Base-by-base conservation (phyloP, 331 rosid species). In the Cydonia oblonga region DNA sequence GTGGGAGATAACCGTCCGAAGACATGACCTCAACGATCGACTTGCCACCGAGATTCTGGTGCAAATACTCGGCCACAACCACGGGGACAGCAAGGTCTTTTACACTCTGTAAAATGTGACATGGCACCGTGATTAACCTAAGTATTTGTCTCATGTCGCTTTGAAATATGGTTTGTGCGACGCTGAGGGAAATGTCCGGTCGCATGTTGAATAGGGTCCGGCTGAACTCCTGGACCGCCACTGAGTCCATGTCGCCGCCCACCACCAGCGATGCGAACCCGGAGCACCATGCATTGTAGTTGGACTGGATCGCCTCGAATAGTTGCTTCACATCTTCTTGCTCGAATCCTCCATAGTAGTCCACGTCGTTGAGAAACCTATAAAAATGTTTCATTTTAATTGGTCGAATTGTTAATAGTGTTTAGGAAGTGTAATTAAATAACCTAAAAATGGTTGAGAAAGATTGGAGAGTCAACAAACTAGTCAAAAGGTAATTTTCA, bases 191-290 rank as follows among this genome's bases (percentile, higher is more conserved):
- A 74, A 92, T 92, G 84, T 92, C 97, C 0, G 96, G 97, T 24
- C 97, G 59, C 92, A 92, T 92, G 77, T 92, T 92, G 89, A 92
- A 92, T 16, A 92, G 73, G 26, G 97, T 92, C 40, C 97, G 79
- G 52, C 97, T 92, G 26, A 92, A 92, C 72, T 92, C 97, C 42
- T 92, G 97, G 23, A 92, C 89, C 9, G 92, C 92, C 54, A 85
- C 87, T 2, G 93, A 92, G 0, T 89, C 97, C 96, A 92, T 77
- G 81, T 92, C 97, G 0, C 97, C 96, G 0, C 97, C 97, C 5
- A 92, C 93, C 1, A 86, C 93, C 2, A 92, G 64, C 0, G 97
- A 96, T 1, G 97, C 97, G 25, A 89, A 92, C 0, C 97, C 97
- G 0, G 71, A 67, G 59, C 97, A 92, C 97, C 97, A 92, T 1